Percentiles rank a stretch among this genome's conserved stretches.
phyloP scores from a whole-genome alignment of 768 basidiomycete genomes.

The Trametes villosa region DNA sequence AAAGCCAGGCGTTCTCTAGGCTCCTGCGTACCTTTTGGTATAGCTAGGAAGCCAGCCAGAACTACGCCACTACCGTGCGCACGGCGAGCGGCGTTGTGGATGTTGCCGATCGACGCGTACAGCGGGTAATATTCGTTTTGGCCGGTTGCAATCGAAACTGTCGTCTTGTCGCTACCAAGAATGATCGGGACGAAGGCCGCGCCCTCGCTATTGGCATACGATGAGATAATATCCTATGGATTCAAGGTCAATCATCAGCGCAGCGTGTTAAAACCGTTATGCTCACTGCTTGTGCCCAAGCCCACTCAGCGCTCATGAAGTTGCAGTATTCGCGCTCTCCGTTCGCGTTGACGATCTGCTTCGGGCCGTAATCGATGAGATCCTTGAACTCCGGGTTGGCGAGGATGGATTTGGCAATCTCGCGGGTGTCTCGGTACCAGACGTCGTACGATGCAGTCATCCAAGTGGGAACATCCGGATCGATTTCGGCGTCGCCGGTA shows the following conservation, averaged over 20 bases:
- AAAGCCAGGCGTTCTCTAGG: not conserved
- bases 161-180: conserved; percentile 33
- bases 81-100: conserved; percentile 20
- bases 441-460: not conserved
- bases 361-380: not conserved
- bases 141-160: conserved; percentile 30
- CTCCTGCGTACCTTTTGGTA: conserved; percentile 19
- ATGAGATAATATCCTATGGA: not conserved
- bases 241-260: not conserved
- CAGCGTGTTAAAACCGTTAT: not conserved
- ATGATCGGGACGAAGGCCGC: conserved; percentile 12
- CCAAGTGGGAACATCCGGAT: conserved; percentile 28
- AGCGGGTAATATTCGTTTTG: conserved; percentile 29
- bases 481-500: conserved; percentile 20
- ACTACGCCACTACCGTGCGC: conserved; percentile 21
- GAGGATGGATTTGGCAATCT: not conserved
- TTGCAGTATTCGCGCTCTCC: not conserved
- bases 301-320: not conserved
- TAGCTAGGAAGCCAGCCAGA: conserved; percentile 24
- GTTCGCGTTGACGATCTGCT: not conserved
- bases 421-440: not conserved
- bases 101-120: conserved; percentile 24
- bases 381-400: not conserved
- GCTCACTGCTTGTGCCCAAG: not conserved
- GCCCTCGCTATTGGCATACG: not conserved